Base-by-base conservation (phyloP, 139 green algal species). In the Yamagishiella unicocca region DNA sequence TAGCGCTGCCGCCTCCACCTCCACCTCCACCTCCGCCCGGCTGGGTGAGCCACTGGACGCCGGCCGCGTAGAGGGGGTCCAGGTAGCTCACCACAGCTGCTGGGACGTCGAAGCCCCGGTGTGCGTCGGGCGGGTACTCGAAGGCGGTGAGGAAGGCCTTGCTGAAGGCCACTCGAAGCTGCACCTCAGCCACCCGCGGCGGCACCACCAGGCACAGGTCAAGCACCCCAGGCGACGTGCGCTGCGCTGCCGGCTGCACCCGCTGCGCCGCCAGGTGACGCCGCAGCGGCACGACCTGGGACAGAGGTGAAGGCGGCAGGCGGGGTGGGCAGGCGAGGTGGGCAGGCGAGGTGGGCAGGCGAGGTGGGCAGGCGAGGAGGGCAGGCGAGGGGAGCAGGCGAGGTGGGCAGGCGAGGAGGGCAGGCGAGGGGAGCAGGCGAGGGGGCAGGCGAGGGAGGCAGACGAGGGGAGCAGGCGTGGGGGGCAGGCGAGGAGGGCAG, bases 51-150 rank as follows among this genome's bases (percentile, higher is more conserved):
- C 70, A 75, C 70, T 62, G 53, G 64, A 68, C 45, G 4, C 1
- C 40, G 2, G 46, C 35, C 46, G 24, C 22, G 37, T 73, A 43
- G 25, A 71, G 38, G 54, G 70, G 53, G 61, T 85, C 46, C 24
- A 82, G 5, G 53, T 58, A 71, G 4, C 85, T 93, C 0, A 97
- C 85, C 9, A 96, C 17, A 0, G 97, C 94, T 3, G 96, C 90
- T 0, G 97, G 97, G 2, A 99, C 87, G 88, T 99, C 96, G 76
- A 98, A 95, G 12, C 97, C 97, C 0, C 97, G 89, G 76, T 96
- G 93, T 17, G 95, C 93, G 85, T 98, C 95, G 1, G 95, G 94
- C 2, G 96, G 93, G 74, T 95, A 93, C 62, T 97, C 94, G 43
- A 91, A 91, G 12, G 95, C 80, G 2, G 89, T 91, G 24, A 97